Base-by-base conservation (phyloP, 2,329 filamentous ascomycete genomes). In the Paracoccidioides brasiliensis region DNA sequence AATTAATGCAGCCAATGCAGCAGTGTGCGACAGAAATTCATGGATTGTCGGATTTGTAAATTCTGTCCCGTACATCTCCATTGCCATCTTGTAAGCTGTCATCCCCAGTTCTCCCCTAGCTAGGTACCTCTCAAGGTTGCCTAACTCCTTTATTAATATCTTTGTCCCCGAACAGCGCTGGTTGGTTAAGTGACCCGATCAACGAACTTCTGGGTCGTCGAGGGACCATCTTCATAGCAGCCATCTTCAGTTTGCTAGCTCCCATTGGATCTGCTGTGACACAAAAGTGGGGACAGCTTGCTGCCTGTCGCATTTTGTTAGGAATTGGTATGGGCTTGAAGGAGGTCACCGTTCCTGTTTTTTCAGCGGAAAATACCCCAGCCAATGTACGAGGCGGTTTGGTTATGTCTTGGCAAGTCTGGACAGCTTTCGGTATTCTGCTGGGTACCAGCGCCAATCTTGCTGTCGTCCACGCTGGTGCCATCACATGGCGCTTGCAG, bases 371-470 rank as follows among this genome's bases (percentile, higher is more conserved):
- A 61, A 80, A 78, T 57, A 72, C 74, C 3, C 79, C 79, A 61
- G 6, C 78, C 10, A 69, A 76, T 2, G 78, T 82, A 55, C 75
- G 79, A 54, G 79, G 79, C 56, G 78, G 73, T 32, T 64, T 81
- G 37, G 79, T 81, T 55, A 80, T 81, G 77, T 73, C 68, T 32
- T 80, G 76, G 73, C 75, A 77, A 56, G 63, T 75, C 48, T 78
- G 75, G 73, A 78, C 75, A 7, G 78, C 81, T 57, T 60, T 60
- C 42, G 80, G 80, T 46, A 85, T 86, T 62, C 82, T 86, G 66
- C 71, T 86, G 15, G 85, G 84, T n/a, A 82, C 79, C 53, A 78
- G 76, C 57, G 82, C 82, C 58, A 86, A 86, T 63, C 72, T 86
- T 35, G 80, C 77, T 4, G 80, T 86, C 48, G 81, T 80, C 42